A percentile compares a stretch with the other conserved stretches of the same genome.
Evolutionary conservation across 2,329 filamentous ascomycete genomes (phyloP).

Genomic region (Daldinia sp.): DNA sequence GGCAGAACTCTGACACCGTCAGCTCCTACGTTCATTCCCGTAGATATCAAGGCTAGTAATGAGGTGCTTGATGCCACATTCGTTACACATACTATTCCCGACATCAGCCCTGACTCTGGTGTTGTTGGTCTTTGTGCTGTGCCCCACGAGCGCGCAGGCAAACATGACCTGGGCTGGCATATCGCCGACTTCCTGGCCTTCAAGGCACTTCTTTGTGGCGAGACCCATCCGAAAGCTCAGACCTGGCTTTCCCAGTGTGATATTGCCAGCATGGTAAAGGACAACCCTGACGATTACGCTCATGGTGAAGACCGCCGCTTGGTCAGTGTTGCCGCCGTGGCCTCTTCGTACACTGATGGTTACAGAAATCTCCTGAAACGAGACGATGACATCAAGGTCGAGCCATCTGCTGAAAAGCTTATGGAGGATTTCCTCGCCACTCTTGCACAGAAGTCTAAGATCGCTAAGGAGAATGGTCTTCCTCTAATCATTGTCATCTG

Average conservation of each 20-base stretch:
- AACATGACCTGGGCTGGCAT: conserved; percentile 48
- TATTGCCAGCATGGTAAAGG: conserved; percentile 36
- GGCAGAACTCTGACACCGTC: conserved; percentile 10
- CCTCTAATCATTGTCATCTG: conserved; percentile 48
- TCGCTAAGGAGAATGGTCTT: conserved; percentile 20
- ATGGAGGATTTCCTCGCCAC: conserved; percentile 40
- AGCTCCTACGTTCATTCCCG: conserved; percentile 18
- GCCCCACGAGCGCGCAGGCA: conserved; percentile 41
- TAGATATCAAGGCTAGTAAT: background rate
- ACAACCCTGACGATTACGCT: conserved; percentile 39
- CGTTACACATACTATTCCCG: conserved; percentile 43
- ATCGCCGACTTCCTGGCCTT: conserved; percentile 50
- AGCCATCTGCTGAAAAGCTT: conserved; percentile 36
- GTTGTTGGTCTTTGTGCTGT: conserved; percentile 49
- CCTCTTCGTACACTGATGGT: background rate
- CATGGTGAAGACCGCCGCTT: conserved; percentile 47
- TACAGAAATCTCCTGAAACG: conserved; percentile 15
- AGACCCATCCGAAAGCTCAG: conserved; percentile 39
- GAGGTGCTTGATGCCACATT: conserved; percentile 40
- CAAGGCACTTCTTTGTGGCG: conserved; percentile 45
- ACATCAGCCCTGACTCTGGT: conserved; percentile 31
- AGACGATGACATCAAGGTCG: conserved; percentile 44
- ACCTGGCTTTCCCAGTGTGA: conserved; percentile 49
- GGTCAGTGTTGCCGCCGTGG: conserved; percentile 29
- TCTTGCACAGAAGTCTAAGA: conserved; percentile 36